These are phyloP conservation scores for Fusarium staphyleae DNA, from an alignment of 2,329 filamentous ascomycete genomes.

Conservation along the genomic window DNA sequence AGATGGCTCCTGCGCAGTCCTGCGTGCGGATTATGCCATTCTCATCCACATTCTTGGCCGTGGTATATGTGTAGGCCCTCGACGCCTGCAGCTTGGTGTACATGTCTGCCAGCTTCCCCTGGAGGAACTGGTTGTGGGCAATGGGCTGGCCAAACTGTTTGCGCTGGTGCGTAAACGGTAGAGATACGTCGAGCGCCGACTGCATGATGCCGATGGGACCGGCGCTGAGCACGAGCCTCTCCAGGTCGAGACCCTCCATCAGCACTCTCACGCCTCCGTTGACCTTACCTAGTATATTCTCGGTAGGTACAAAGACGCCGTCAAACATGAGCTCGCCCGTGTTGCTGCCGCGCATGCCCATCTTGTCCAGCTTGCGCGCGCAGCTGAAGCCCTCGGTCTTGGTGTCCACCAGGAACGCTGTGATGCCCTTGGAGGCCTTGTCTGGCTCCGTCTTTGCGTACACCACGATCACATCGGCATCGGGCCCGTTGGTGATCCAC, in stretches of 20 bases:
- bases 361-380: conserved; percentile 91
- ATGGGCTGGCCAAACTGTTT: conserved; percentile 89
- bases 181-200: conserved; percentile 80
- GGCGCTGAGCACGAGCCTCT: conserved; percentile 88
- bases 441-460: conserved; percentile 93
- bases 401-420: conserved; percentile 87
- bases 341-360: conserved; percentile 97
- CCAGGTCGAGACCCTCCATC: conserved; percentile 95
- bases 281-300: conserved; percentile 80
- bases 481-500: conserved; percentile 99
- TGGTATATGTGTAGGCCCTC: conserved; percentile 85
- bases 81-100: conserved; percentile 90
- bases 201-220: conserved; percentile 96
- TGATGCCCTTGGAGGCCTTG: conserved; percentile 87
- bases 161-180: conserved; percentile 88
- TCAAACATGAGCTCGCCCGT: conserved; percentile 95
- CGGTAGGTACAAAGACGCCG: conserved; percentile 83
- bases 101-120: conserved; percentile 95
- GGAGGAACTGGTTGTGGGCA: conserved; percentile 90
- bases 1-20: conserved; percentile 92
- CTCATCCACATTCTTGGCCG: conserved; percentile 82
- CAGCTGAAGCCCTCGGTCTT: conserved; percentile 79
- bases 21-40: conserved; percentile 77
- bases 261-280: conserved; percentile 88
- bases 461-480: conserved; percentile 92